Conservation (phyloP, 257 asterid genomes). For the Echites panduratus region DNA sequence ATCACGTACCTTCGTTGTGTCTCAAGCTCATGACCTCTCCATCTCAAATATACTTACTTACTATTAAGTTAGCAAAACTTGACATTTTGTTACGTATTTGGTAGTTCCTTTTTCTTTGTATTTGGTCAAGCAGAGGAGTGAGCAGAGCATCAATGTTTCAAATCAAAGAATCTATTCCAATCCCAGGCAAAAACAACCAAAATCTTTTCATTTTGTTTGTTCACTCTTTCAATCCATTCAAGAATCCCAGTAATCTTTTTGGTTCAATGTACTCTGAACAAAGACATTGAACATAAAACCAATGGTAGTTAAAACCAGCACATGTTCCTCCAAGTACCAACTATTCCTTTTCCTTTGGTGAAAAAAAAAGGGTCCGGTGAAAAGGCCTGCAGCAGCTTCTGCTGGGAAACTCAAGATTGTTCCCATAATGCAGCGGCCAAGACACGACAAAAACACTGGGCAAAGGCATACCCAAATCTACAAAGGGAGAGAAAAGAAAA, state of each 20-base stretch:
- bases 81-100: no score
- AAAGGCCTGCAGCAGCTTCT: no score
- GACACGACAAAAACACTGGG: background rate
- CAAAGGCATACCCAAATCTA: background rate
- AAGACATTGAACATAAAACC: no score
- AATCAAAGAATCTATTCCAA: conserved; percentile 5
- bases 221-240: background rate
- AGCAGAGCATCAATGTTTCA: background rate
- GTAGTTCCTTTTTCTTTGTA: background rate
- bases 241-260: background rate
- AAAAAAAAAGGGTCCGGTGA: background rate
- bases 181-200: background rate
- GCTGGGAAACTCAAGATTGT: conserved; percentile 2
- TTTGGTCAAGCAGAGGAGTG: background rate
- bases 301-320: background rate
- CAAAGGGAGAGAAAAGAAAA: no score
- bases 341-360: background rate
- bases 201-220: background rate
- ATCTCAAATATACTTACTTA: no score
- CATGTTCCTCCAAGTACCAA: background rate
- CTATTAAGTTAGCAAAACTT: no score
- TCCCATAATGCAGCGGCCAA: background rate
- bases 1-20: no score
- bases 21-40: no score
- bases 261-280: no score